Evolutionary conservation across 2,329 filamentous ascomycete species (phyloP), one percentile per base, ranked within the genome.

Genomic region (Akanthomyces dipterigenus): DNA sequence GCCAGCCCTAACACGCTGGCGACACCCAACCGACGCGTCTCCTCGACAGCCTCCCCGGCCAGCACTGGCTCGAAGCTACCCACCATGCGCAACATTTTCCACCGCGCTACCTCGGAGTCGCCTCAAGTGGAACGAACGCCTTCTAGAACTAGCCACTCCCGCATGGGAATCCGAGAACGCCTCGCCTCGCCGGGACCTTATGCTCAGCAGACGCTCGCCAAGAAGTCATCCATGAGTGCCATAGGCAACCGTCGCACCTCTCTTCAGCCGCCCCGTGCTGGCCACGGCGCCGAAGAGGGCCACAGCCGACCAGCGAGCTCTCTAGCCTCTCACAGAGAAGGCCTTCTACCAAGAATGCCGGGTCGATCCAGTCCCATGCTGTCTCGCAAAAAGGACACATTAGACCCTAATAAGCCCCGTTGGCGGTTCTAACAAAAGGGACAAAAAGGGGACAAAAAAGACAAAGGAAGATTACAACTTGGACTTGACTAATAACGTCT

Each of bases 1-100:
- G 1, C 83, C 85, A 86, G 82, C 64, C 81, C 84, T 0, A 83
- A 83, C 63, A 73, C 80, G 5, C 82, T 77, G 67, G 75, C 67
- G 53, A 76, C 77, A 0, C 74, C 78, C 3, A 73, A 70, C n/a
- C 68, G 73, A 12, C 76, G 77, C 42, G 77, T 79, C 1, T 65
- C 68, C 28, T 80, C 79, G 0, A 76, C 79, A 1, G 64, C 78
- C 14, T 76, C 76, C 7, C 74, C 78, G 0, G 66, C 77, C 3
- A 71, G 72, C 31, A 54, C 57, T 14, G 69, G 68, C 48, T 81
- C 82, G 12, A 81, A 73, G 66, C 70, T 85, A 26, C 82, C 82
- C 2, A 75, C 71, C 6, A 66, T 81, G 34, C 80, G 82, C 22
- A 82, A 76, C 63, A 76, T 81, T 2, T 70, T 82, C 1, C 69